These are phyloP conservation scores for Vaccinium darrowii DNA, from an alignment of 148 eudicot genomes.

Conservation along the genomic window DNA sequence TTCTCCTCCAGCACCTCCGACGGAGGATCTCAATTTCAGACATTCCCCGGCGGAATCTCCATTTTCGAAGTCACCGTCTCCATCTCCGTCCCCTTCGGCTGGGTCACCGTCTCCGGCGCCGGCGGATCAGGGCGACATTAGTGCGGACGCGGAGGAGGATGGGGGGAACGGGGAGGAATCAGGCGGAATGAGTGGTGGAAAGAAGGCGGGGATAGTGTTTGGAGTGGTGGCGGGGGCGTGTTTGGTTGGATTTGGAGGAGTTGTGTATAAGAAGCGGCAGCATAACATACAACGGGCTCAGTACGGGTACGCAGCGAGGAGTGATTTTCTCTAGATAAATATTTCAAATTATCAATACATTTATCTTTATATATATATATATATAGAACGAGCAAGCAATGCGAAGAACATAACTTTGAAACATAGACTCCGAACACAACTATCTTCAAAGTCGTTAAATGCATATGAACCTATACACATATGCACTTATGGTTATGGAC, in stretches of 20 bases:
- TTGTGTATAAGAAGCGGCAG: constrained; percentile 57
- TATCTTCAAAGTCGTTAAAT: too few relatives aligned
- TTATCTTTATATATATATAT: not conserved
- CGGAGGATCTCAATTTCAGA: constrained; percentile 15
- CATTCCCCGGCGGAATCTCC: constrained; percentile 15
- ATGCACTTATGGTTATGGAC: too few relatives aligned
- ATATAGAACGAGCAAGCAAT: not conserved
- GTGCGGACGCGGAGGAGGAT: constrained; percentile 2
- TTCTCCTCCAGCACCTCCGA: constrained; percentile 32
- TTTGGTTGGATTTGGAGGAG: constrained; percentile 39
- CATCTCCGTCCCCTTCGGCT: constrained; percentile 17
- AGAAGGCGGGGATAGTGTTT: constrained; percentile 51
- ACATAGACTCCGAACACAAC: not conserved
- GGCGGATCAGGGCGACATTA: constrained; percentile 6
- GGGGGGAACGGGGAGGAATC: constrained; percentile 15
- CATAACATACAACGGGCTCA: constrained; percentile 51
- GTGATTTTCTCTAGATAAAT: constrained; percentile 28
- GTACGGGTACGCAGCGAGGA: constrained; percentile 48
- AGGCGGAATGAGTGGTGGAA: constrained; percentile 35
- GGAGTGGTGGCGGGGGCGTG: constrained; percentile 41
- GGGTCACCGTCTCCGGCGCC: constrained; percentile 18
- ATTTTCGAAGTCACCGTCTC: not conserved
- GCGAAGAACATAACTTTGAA: not conserved
- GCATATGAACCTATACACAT: too few relatives aligned
- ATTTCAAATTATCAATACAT: not conserved